Base-by-base conservation (phyloP, 495 filamentous ascomycete genomes). In the Penicillium lagena region DNA sequence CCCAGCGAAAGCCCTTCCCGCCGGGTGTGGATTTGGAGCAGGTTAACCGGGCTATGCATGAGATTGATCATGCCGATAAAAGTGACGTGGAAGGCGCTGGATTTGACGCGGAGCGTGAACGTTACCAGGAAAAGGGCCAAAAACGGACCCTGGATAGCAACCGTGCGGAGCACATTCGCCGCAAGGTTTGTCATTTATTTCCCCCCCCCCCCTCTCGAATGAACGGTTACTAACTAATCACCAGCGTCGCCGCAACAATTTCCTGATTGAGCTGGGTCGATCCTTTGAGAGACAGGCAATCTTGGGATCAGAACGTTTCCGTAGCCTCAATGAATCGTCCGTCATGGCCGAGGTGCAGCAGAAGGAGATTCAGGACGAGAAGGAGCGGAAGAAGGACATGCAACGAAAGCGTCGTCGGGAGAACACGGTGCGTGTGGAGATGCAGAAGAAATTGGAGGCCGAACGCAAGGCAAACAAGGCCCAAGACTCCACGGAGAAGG, bases 351-450 rank as follows among this genome's bases (percentile, higher is more conserved):
- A 95, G 52, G 91, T 98, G 1, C 86, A 93, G 47, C 82, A 86
- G 43, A 87, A 86, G 49, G 93, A 96, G 59, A 74, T 96, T 7
- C 85, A 86, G 44, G 89, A 93, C 39, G 93, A 99, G 60, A 99
- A 97, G 63, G 94, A 97, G 66, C 88, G 94, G 27, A 99, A 99
- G 76, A 99, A 99, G 70, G 93, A 97, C 50, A 95, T 96, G 86
- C 93, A 99, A 58, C 85, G 94, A 17, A 97, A 96, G 69, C 82
- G 93, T 17, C 83, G 93, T n/a, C 81, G 93, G 13, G 93, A 98
- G 61, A 96, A 96, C 67, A 95, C 93, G 9, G 85, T 96, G 60
- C 85, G 86, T 11, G 75, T 82, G 45, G 89, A 91, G 36, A 79
- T 87, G 55, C 83, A 90, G 54, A 91, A 95, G 67, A 87, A 91